Percentiles rank a stretch among this genome's conserved stretches.
These are phyloP conservation scores for Pseudocercospora cruenta DNA, from an alignment of 2,329 filamentous ascomycete genomes.

Conservation along the genomic window DNA sequence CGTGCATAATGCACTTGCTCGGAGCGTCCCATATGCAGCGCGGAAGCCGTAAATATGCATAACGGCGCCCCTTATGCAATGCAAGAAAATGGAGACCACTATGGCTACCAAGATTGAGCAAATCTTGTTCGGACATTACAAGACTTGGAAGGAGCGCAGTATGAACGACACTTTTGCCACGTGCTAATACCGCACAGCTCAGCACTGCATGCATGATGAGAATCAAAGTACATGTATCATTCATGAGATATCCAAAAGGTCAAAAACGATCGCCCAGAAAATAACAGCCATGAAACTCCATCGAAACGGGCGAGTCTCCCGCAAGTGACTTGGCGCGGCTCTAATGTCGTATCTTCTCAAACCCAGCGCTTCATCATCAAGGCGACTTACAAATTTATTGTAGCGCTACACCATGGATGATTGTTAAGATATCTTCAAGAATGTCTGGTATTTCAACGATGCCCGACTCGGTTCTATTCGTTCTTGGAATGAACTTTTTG, in stretches of 20 bases:
- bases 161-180: background rate
- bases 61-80: background rate
- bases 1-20: background rate
- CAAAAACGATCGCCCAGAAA: background rate
- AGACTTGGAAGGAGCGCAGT: background rate
- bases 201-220: background rate
- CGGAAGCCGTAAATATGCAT: background rate
- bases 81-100: background rate
- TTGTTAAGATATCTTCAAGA: too few species aligned
- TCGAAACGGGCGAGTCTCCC: too few species aligned
- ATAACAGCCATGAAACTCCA: too few species aligned
- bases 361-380: too few species aligned
- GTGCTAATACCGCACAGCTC: background rate
- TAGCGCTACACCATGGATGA: too few species aligned
- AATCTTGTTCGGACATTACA: background rate
- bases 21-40: background rate
- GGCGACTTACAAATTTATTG: too few species aligned
- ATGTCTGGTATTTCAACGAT: too few species aligned
- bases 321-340: too few species aligned
- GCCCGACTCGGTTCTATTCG: too few species aligned
- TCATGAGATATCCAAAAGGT: background rate
- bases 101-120: background rate
- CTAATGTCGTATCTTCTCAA: too few species aligned
- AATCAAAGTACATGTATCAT: background rate
- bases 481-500: too few species aligned